phyloP scores from a whole-genome alignment of 2,329 filamentous ascomycete genomes.

The Fusarium kyushuense region DNA sequence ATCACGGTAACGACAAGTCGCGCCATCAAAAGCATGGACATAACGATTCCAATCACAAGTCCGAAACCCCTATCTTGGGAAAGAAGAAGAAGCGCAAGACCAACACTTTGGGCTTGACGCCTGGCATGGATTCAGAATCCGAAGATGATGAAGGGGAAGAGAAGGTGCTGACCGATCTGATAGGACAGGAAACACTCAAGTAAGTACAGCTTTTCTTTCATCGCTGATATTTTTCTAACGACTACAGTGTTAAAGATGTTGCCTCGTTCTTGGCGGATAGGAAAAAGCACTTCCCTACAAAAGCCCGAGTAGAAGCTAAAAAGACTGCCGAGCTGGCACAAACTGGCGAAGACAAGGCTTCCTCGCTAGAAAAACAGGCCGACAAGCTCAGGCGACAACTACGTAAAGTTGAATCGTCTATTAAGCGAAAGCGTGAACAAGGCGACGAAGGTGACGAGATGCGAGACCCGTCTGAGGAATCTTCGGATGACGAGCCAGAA shows the following conservation, averaged over 20 bases:
- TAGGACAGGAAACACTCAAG: slow-evolving; percentile 67
- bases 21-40: slow-evolving; percentile 56
- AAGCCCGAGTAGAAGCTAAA: slow-evolving; percentile 74
- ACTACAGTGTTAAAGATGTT: slow-evolving; percentile 73
- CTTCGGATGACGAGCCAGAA: slow-evolving; percentile 72
- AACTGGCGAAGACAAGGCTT: slow-evolving; percentile 71
- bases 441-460: slow-evolving; percentile 76
- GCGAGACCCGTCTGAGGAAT: slow-evolving; percentile 64
- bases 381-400: slow-evolving; percentile 74
- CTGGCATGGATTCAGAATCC: slow-evolving; percentile 71
- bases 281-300: slow-evolving; percentile 83
- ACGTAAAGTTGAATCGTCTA: slow-evolving; percentile 76
- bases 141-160: slow-evolving; percentile 80
- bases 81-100: slow-evolving; percentile 80
- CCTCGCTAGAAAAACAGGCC: slow-evolving; percentile 68
- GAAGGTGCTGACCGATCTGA: slow-evolving; percentile 69
- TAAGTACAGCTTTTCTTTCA: slow-evolving; percentile 54
- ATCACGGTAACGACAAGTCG: slow-evolving; percentile 59
- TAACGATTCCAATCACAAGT: slow-evolving; percentile 49
- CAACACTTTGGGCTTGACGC: slow-evolving; percentile 78
- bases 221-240: slow-evolving; percentile 21
- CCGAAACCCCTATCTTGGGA: slow-evolving; percentile 60
- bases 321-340: slow-evolving; percentile 62
- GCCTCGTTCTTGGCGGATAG: slow-evolving; percentile 85
- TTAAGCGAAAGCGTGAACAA: slow-evolving; percentile 76